Conservation (phyloP, 192 early-diverging fungal genomes). For the Mycoemilia scoparia region DNA sequence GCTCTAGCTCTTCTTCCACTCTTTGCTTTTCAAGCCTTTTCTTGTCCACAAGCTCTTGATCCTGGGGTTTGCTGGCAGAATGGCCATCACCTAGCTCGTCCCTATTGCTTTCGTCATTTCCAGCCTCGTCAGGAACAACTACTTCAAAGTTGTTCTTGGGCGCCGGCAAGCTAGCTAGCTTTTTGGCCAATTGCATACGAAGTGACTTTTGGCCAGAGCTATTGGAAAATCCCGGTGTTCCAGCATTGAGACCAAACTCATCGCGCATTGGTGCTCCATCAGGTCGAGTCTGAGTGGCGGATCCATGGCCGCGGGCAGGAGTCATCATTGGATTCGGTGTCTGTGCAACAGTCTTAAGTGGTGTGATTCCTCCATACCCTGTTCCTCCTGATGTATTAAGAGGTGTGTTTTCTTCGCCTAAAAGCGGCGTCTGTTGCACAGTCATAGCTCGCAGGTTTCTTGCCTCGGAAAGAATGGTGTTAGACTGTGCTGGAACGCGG, state of each 20-base stretch:
- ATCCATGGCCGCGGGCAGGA: constrained; percentile 6
- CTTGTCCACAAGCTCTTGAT: constrained; percentile 61
- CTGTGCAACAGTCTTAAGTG: constrained; percentile 26
- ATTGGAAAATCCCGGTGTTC: too few relatives aligned
- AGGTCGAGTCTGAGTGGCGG: constrained; percentile 19
- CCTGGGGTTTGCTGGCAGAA: constrained; percentile 20
- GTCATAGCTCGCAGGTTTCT: constrained; percentile 63
- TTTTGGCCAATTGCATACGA: constrained; percentile 49
- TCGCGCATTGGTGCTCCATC: constrained; percentile 47
- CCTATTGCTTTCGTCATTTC: constrained; percentile 3
- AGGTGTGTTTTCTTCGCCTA: constrained; percentile 48
- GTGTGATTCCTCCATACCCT: constrained; percentile 43
- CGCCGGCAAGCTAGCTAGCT: constrained; percentile 54
- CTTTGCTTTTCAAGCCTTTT: constrained; percentile 26
- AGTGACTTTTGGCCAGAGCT: constrained; percentile 36
- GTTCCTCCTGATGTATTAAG: constrained; percentile 25
- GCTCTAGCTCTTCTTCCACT: constrained; percentile 25
- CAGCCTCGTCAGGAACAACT: constrained; percentile 49
- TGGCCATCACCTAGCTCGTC: constrained; percentile 1
- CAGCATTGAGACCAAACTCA: constrained; percentile 38
- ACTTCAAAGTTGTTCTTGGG: constrained; percentile 91
- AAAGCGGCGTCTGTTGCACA: constrained; percentile 61
- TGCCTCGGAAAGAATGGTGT: constrained; percentile 62
- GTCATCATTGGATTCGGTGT: constrained; percentile 74
- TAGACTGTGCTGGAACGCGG: constrained; percentile 28